Conservation (phyloP, 176 grass and related monocot genomes). For the Typha latifolia region DNA sequence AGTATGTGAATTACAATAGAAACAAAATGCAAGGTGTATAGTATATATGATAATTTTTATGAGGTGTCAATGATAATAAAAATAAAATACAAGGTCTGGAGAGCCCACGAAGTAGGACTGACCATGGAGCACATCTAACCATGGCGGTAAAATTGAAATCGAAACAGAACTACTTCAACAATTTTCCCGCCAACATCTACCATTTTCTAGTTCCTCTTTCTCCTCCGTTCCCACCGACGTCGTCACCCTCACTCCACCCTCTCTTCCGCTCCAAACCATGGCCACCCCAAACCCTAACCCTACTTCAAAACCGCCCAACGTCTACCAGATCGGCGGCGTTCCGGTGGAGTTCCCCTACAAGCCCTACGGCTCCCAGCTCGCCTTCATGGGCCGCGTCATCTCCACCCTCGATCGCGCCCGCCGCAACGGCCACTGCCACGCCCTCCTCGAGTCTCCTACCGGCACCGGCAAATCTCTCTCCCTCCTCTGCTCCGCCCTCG, state of each 20-base stretch:
- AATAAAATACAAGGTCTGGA: too few species aligned
- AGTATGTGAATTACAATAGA: too few species aligned
- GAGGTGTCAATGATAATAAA: too few species aligned
- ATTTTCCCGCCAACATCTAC: too few species aligned
- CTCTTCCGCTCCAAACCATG: neutral
- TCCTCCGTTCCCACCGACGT: too few species aligned
- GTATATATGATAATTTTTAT: too few species aligned
- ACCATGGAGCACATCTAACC: too few species aligned
- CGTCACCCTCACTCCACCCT: neutral
- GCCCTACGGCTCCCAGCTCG: slow-evolving; percentile 89
- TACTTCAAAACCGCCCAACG: slow-evolving; percentile 3
- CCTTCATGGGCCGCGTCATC: slow-evolving; percentile 95
- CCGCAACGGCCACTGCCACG: slow-evolving; percentile 67
- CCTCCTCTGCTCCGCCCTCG: slow-evolving; percentile 89
- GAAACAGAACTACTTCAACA: too few species aligned
- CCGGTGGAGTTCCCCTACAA: slow-evolving; percentile 87
- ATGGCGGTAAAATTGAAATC: too few species aligned
- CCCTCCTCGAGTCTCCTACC: slow-evolving; percentile 90
- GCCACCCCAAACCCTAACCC: slow-evolving; percentile 21
- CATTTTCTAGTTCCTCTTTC: too few species aligned
- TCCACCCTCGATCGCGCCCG: slow-evolving; percentile 61
- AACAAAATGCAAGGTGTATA: too few species aligned
- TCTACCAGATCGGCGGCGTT: slow-evolving; percentile 77
- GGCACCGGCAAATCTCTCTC: slow-evolving; percentile 90
- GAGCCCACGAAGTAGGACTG: too few species aligned